phyloP scores from a whole-genome alignment of 2,329 filamentous ascomycete species.

The Fusarium sp. region DNA sequence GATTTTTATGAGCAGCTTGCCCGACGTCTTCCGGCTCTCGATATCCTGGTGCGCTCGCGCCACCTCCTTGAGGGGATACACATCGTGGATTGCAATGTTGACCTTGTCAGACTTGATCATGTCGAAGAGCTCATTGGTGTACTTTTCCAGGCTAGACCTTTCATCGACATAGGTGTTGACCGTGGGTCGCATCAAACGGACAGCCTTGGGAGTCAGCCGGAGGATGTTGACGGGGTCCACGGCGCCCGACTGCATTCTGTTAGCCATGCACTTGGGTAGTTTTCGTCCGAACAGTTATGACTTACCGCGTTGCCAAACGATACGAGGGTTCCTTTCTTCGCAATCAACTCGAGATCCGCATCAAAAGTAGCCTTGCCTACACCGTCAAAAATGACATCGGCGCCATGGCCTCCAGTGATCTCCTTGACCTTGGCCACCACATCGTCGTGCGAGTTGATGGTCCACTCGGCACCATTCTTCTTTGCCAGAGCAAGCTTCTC shows the following conservation, averaged over 20 bases:
- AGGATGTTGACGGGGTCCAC: constrained; percentile 76
- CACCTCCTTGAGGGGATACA: constrained; percentile 83
- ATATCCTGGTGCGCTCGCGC: constrained; percentile 83
- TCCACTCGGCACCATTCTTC: constrained; percentile 78
- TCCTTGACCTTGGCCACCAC: constrained; percentile 74
- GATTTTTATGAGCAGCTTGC: constrained; percentile 84
- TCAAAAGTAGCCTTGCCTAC: constrained; percentile 92
- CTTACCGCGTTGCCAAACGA: constrained; percentile 86
- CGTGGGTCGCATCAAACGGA: constrained; percentile 82
- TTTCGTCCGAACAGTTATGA: background rate
- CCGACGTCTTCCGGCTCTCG: constrained; percentile 85
- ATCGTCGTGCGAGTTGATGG: constrained; percentile 78
- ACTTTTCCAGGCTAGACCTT: constrained; percentile 79
- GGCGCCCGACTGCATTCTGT: constrained; percentile 69
- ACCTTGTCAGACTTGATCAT: constrained; percentile 80
- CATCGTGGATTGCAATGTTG: constrained; percentile 81
- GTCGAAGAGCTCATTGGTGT: constrained; percentile 80
- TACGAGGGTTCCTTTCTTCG: constrained; percentile 82
- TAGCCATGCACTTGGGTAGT: constrained; percentile 9
- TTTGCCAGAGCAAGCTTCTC: constrained; percentile 82
- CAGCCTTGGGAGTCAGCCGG: constrained; percentile 80
- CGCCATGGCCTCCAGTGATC: constrained; percentile 81
- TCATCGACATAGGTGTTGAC: constrained; percentile 80
- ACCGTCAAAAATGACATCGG: constrained; percentile 86
- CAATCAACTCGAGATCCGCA: constrained; percentile 79